Evolutionary conservation across 345 rosid species (phyloP), one percentile per base, ranked within the genome.

Genomic region (Adansonia digitata): DNA sequence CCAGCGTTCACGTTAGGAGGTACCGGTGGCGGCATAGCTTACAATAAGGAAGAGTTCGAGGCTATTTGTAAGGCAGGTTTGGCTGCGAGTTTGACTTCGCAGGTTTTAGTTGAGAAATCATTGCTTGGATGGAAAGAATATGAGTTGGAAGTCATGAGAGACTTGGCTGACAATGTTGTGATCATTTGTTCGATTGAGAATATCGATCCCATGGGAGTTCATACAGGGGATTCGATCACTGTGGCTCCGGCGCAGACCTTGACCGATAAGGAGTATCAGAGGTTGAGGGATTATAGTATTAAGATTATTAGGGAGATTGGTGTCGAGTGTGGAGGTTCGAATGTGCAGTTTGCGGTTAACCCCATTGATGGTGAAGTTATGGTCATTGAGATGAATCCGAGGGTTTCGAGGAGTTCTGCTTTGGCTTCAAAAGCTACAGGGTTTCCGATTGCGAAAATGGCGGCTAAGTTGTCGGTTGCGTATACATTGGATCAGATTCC

Each of bases 21-120:
- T 14, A 90, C 94, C 0, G 99, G 99, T n/a, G 99, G 99, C n/a
- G 98, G 99, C 1, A 93, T 95, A 73, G 99, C 99, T 0, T 95
- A 95, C 57, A 95, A 95, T 64, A 91, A 78, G 72, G 98, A 95
- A 75, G 99, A 95, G 78, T 93, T 95, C 42, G 98, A 93, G 84
- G 77, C 85, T 0, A 90, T 90, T 7, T 91, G 99, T 55, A 93
- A 93, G 84, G 76, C 93, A 0, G 99, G 99, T 37, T 74, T 95
- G 61, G 88, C 98, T 14, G 99, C 98, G 0, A 93, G 99, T 67
- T 85, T 91, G 59, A 91, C 97, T 11, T 81, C 90, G 11, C 98
- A 93, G 79, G 94, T 95, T 45, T 83, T 95, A 79, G 98, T 95
- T 70, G 99, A 95, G 92, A 91, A 95, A 71, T 93, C 99, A 0